Percentiles rank a stretch among this genome's conserved stretches.
phyloP scores from a whole-genome alignment of 2,329 filamentous ascomycete species.

The Ophiocordyceps unilateralis region DNA sequence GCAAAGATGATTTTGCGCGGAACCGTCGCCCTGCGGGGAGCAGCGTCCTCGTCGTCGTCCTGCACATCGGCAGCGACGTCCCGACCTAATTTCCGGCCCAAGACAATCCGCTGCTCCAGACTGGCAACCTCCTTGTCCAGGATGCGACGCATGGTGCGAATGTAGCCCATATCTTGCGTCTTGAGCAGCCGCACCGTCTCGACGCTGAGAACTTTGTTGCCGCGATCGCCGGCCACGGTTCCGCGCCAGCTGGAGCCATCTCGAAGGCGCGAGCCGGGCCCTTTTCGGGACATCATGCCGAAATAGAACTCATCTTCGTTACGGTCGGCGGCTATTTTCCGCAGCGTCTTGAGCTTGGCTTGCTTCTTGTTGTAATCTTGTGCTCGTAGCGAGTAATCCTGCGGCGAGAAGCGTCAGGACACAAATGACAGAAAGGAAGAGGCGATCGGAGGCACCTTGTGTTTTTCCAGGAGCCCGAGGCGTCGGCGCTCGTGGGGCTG shows the following conservation, averaged over 20 bases:
- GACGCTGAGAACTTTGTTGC: constrained; percentile 34
- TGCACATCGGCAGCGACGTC: constrained; percentile 5
- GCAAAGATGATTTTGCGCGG: constrained; percentile 36
- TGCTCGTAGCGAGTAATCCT: constrained; percentile 49
- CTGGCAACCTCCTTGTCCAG: constrained; percentile 37
- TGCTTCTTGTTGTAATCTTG: constrained; percentile 52
- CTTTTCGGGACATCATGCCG: constrained; percentile 47
- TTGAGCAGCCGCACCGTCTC: constrained; percentile 47
- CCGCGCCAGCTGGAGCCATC: constrained; percentile 35
- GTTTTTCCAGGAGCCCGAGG: constrained; percentile 88
- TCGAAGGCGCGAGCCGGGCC: constrained; percentile 31
- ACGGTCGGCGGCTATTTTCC: constrained; percentile 43
- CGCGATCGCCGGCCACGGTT: constrained; percentile 38
- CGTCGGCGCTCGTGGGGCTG: constrained; percentile 71
- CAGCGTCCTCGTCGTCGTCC: constrained; percentile 9
- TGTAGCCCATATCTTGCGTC: constrained; percentile 50
- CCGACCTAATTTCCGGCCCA: constrained; percentile 20
- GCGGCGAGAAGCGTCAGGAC: constrained; percentile 1
- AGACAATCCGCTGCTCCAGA: constrained; percentile 35
- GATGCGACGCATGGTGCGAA: constrained; percentile 44
- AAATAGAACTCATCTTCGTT: constrained; percentile 63
- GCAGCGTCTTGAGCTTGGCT: constrained; percentile 37
- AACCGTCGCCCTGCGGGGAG: not conserved
- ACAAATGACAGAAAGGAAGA: not conserved
- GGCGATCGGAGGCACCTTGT: constrained; percentile 43